These are phyloP conservation scores for Kodamaea sp. DNA, from an alignment of 1,139 yeast genomes.

Conservation along the genomic window DNA sequence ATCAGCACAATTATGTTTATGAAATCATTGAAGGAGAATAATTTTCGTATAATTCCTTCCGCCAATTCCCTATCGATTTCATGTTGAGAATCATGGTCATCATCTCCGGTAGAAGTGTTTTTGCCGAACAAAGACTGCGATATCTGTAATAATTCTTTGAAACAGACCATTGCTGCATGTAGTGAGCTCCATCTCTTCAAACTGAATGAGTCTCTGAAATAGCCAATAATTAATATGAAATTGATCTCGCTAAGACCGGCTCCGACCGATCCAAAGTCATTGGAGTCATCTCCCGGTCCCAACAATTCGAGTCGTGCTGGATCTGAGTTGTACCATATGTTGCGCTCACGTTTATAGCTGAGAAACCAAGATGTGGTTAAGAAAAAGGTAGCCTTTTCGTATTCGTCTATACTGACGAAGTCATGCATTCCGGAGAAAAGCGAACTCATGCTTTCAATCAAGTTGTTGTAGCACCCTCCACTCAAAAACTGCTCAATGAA, in stretches of 20 bases:
- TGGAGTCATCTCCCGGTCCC: conserved; percentile 21
- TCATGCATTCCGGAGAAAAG: conserved; percentile 43
- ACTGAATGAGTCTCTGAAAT: conserved; percentile 55
- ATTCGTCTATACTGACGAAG: conserved; percentile 33
- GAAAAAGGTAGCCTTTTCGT: conserved; percentile 52
- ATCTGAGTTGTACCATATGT: conserved; percentile 1
- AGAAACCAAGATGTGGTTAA: conserved; percentile 73
- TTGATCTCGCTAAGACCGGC: conserved; percentile 66
- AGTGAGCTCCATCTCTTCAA: conserved; percentile 56
- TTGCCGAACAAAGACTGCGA: conserved; percentile 51
- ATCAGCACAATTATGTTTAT: conserved; percentile 58
- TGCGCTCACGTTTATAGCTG: conserved; percentile 32
- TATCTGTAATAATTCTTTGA: conserved; percentile 62
- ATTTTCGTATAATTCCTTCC: conserved; percentile 47
- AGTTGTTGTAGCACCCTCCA: conserved; percentile 75
- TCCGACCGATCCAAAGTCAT: conserved; percentile 65
- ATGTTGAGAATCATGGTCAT: conserved; percentile 52
- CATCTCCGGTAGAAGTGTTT: conserved; percentile 25
- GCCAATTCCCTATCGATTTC: conserved; percentile 50
- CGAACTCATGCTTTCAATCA: conserved; percentile 55
- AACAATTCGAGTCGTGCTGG: conserved; percentile 1
- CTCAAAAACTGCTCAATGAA: conserved; percentile 55
- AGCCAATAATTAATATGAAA: conserved; percentile 58
- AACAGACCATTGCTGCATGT: conserved; percentile 72
- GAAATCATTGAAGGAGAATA: conserved; percentile 67